Percentiles rank a stretch among this genome's conserved stretches.
phyloP scores from a whole-genome alignment of 2,329 filamentous ascomycete genomes.

The Scytalidium sp. region DNA sequence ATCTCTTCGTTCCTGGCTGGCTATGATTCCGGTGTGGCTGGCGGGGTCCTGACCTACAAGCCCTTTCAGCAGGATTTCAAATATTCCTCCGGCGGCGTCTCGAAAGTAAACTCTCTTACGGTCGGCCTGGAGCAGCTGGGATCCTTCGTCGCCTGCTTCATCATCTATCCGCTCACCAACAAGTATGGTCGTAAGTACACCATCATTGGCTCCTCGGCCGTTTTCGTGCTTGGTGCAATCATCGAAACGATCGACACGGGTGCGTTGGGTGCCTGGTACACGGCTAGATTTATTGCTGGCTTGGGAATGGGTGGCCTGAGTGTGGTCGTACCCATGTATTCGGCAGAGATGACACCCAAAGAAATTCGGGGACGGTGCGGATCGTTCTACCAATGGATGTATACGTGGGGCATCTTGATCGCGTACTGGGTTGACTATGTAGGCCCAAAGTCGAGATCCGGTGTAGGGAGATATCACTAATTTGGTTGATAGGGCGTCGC shows the following conservation, averaged over 20 bases:
- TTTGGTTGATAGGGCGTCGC: no score
- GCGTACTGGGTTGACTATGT: slow-evolving; percentile 45
- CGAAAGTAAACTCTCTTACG: slow-evolving; percentile 40
- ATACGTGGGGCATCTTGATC: slow-evolving; percentile 32
- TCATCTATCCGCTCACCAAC: slow-evolving; percentile 47
- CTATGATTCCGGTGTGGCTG: no score
- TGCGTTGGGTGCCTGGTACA: slow-evolving; percentile 40
- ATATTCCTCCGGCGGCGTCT: slow-evolving; percentile 35
- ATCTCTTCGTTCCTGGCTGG: no score
- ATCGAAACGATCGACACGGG: slow-evolving; percentile 46
- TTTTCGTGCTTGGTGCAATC: slow-evolving; percentile 37
- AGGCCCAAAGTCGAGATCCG: slow-evolving; percentile 34
- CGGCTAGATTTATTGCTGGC: slow-evolving; percentile 45
- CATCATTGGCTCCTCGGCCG: slow-evolving; percentile 38
- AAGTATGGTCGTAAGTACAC: slow-evolving; percentile 39
- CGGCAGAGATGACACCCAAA: slow-evolving; percentile 40
- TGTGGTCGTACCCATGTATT: slow-evolving; percentile 40
- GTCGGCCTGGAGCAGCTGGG: slow-evolving; percentile 49
- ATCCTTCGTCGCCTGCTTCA: slow-evolving; percentile 46
- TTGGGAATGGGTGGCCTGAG: slow-evolving; percentile 43
- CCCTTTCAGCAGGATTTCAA: slow-evolving; percentile 41
- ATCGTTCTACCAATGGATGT: slow-evolving; percentile 34
- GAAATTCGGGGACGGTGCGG: slow-evolving; percentile 35
- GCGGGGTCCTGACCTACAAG: slow-evolving; percentile 42
- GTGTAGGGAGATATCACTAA: no score